phyloP scores from a whole-genome alignment of 2,329 filamentous ascomycete genomes.

The Acephala macrosclerotiorum region DNA sequence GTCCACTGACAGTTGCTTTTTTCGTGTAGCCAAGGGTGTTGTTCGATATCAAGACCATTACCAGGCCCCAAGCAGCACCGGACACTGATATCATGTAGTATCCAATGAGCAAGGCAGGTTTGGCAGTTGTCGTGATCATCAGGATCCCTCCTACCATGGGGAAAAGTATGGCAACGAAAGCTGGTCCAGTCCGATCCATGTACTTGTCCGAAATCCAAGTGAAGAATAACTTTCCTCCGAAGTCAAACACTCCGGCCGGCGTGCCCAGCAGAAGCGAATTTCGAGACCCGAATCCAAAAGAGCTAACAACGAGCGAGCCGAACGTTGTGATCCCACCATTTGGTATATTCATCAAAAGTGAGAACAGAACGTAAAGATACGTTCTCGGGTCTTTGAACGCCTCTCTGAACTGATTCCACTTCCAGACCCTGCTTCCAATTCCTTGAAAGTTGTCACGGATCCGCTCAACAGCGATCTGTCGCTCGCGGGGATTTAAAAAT shows the following conservation, averaged over 20 bases:
- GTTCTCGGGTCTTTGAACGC: conserved; percentile 29
- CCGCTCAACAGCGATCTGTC: conserved; percentile 29
- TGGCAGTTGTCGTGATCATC: neutral
- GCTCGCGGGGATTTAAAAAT: conserved; percentile 26
- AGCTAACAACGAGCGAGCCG: conserved; percentile 30
- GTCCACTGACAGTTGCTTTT: conserved; percentile 24
- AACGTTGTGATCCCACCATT: conserved; percentile 35
- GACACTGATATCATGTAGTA: conserved; percentile 42
- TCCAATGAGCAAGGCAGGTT: conserved; percentile 33
- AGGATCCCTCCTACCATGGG: conserved; percentile 3
- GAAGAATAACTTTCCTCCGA: neutral
- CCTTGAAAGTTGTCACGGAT: conserved; percentile 34
- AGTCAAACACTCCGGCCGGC: conserved; percentile 15
- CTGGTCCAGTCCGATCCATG: conserved; percentile 38
- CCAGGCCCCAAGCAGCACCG: neutral
- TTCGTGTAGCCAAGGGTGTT: conserved; percentile 17
- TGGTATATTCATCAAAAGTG: conserved; percentile 28
- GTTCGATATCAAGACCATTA: conserved; percentile 3
- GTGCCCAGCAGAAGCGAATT: conserved; percentile 21
- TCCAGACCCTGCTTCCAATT: conserved; percentile 30
- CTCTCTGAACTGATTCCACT: conserved; percentile 29
- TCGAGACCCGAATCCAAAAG: conserved; percentile 30
- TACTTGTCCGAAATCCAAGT: conserved; percentile 19
- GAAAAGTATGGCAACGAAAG: conserved; percentile 40
- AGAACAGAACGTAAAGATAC: conserved; percentile 28